These are phyloP conservation scores for Botrytis squamosa DNA, from an alignment of 2,329 filamentous ascomycete species.

Conservation along the genomic window DNA sequence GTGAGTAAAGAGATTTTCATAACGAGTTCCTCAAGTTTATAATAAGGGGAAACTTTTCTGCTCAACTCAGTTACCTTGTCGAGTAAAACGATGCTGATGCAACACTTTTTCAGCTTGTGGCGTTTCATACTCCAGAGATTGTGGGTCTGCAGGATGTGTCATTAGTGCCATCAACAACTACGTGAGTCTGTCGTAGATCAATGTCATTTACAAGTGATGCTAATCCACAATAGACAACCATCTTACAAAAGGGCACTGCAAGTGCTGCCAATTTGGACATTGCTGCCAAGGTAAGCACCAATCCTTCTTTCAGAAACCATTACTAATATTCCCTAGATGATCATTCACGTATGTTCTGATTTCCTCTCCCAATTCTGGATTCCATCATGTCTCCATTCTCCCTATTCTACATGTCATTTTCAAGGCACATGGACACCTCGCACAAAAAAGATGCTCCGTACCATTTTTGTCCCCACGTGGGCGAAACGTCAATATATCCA, in stretches of 20 bases:
- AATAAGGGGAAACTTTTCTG: neutral
- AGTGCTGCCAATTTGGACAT: slow-evolving; percentile 50
- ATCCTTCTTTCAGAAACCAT: neutral
- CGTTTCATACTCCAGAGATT: slow-evolving; percentile 60
- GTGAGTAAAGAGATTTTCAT: neutral
- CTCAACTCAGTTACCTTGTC: neutral
- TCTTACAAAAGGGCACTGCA: slow-evolving; percentile 38
- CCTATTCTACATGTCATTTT: slow-evolving; percentile 11
- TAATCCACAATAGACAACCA: slow-evolving; percentile 27
- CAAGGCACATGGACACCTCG: slow-evolving; percentile 19
- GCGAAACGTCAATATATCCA: neutral
- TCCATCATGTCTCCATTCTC: slow-evolving; percentile 4
- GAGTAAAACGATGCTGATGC: neutral
- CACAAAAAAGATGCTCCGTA: slow-evolving; percentile 21
- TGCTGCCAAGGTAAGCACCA: slow-evolving; percentile 52
- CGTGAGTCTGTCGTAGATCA: slow-evolving; percentile 21
- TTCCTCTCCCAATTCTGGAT: slow-evolving; percentile 13
- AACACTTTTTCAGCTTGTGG: slow-evolving; percentile 44
- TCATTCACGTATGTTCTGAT: slow-evolving; percentile 39
- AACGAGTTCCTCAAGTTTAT: neutral
- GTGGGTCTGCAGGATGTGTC: slow-evolving; percentile 58
- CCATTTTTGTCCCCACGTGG: slow-evolving; percentile 28
- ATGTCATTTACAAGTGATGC: neutral
- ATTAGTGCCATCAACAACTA: slow-evolving; percentile 45
- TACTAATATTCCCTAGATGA: slow-evolving; percentile 29